Conservation (phyloP, 305 asterid species). For the Rubia tinctorum region DNA sequence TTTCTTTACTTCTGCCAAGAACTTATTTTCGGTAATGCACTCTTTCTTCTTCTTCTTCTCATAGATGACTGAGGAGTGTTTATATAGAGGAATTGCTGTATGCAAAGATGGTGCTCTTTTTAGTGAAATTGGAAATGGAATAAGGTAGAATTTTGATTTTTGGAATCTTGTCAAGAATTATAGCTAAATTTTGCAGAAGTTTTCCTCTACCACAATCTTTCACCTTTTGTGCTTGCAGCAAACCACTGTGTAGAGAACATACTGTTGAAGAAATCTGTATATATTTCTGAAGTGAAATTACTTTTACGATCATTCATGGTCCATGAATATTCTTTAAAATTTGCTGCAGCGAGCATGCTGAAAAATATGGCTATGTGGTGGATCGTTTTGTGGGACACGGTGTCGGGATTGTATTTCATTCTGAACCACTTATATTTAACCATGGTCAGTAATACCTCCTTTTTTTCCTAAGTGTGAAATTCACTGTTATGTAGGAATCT, state of each 20-base stretch:
- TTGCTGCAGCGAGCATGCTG: constrained; percentile 79
- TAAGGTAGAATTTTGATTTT: constrained; percentile 44
- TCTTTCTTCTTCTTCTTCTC: constrained; percentile 16
- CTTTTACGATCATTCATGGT: not conserved
- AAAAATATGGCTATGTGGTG: constrained; percentile 77
- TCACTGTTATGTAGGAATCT: not conserved
- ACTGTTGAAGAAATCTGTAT: not conserved
- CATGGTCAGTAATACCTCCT: constrained; percentile 44
- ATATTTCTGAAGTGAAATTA: not conserved
- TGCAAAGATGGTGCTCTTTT: constrained; percentile 90
- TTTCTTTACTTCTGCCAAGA: not conserved
- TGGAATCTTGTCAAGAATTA: not conserved
- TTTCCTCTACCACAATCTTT: not conserved
- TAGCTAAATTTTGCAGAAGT: not conserved
- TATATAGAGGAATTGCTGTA: constrained; percentile 73
- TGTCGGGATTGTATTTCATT: constrained; percentile 85
- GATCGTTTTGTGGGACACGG: constrained; percentile 98
- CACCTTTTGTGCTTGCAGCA: not conserved
- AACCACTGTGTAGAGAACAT: not conserved
- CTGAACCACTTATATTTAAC: constrained; percentile 90
- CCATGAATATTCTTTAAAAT: not conserved
- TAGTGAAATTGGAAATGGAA: constrained; percentile 87
- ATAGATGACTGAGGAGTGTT: constrained; percentile 95
- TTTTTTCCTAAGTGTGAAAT: not conserved
- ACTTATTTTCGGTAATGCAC: not conserved